A percentile compares a stretch with the other conserved stretches of the same genome.
Evolutionary conservation across 768 basidiomycete genomes (phyloP).

Genomic region (Mycena rebaudengoi): DNA sequence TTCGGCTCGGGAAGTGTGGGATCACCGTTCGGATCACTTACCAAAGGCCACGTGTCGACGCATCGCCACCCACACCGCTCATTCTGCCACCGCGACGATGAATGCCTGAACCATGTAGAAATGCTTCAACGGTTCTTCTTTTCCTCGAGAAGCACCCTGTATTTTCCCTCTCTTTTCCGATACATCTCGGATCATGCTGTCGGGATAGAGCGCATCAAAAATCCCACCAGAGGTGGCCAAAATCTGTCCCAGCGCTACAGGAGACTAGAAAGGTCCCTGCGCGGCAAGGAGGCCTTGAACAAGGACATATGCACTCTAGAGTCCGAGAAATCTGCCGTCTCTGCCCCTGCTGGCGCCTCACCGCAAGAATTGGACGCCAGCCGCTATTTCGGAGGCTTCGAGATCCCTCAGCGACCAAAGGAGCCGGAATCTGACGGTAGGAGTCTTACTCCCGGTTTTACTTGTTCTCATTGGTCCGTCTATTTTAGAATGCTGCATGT

Average conservation of each 20-base stretch:
- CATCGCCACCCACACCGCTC: too few species aligned
- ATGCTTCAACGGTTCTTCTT: too few species aligned
- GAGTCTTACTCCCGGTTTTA: conserved; percentile 27
- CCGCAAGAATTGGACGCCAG: neutral
- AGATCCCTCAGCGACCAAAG: conserved; percentile 68
- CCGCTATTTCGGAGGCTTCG: conserved; percentile 56
- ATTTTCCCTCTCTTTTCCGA: too few species aligned
- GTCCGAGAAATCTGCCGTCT: conserved; percentile 27
- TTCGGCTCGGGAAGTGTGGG: too few species aligned
- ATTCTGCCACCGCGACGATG: too few species aligned
- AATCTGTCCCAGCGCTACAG: conserved; percentile 67
- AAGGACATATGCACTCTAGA: conserved; percentile 32
- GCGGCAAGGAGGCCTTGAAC: conserved; percentile 50
- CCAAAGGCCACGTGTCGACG: too few species aligned
- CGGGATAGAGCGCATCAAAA: conserved; percentile 29
- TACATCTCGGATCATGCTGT: too few species aligned
- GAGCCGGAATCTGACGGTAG: conserved; percentile 78
- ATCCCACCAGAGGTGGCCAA: conserved; percentile 54
- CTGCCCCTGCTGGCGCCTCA: conserved; percentile 9
- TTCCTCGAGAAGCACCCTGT: too few species aligned
- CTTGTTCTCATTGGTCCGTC: neutral
- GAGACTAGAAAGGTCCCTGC: conserved; percentile 62
- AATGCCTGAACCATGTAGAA: too few species aligned
- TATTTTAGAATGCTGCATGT: conserved; percentile 89
- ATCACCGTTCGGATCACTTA: too few species aligned